Evolutionary conservation across 345 rosid genomes (phyloP).

Genomic region (Salix arbutifolia): DNA sequence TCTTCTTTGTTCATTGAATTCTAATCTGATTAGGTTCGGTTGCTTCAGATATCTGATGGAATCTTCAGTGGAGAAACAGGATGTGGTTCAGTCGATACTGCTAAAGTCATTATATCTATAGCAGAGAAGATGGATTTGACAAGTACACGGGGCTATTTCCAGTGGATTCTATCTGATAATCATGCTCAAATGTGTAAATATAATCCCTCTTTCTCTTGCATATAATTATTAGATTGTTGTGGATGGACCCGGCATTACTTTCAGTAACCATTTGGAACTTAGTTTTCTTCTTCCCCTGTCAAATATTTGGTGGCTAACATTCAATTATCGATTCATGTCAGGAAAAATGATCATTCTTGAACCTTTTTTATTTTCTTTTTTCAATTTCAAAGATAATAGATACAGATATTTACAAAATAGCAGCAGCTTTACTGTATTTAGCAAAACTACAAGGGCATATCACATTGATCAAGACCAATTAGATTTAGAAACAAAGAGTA

Average conservation of each 20-base stretch:
- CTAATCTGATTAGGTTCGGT: too few relatives aligned
- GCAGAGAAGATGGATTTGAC: background rate
- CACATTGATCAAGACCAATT: slow-evolving; percentile 13
- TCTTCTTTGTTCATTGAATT: too few relatives aligned
- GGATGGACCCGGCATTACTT: too few relatives aligned
- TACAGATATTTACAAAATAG: slow-evolving; percentile 29
- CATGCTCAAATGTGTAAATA: too few relatives aligned
- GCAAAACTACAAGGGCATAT: slow-evolving; percentile 13
- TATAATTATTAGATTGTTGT: too few relatives aligned
- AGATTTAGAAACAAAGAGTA: slow-evolving; percentile 18
- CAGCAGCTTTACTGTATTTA: slow-evolving; percentile 4
- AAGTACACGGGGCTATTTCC: background rate
- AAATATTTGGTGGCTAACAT: background rate
- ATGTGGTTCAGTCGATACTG: too few relatives aligned
- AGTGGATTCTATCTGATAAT: background rate
- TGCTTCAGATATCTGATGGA: too few relatives aligned
- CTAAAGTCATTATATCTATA: too few relatives aligned
- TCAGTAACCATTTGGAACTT: too few relatives aligned
- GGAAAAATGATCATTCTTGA: background rate
- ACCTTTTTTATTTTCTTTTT: background rate
- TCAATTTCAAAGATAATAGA: slow-evolving; percentile 10
- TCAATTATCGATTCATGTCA: background rate
- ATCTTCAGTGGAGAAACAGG: too few relatives aligned
- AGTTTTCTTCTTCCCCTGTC: too few relatives aligned
- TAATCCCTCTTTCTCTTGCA: too few relatives aligned